Percentiles rank a stretch among this genome's conserved stretches.
phyloP scores from a whole-genome alignment of 345 rosid species.

The Capsella bursapastoris region DNA sequence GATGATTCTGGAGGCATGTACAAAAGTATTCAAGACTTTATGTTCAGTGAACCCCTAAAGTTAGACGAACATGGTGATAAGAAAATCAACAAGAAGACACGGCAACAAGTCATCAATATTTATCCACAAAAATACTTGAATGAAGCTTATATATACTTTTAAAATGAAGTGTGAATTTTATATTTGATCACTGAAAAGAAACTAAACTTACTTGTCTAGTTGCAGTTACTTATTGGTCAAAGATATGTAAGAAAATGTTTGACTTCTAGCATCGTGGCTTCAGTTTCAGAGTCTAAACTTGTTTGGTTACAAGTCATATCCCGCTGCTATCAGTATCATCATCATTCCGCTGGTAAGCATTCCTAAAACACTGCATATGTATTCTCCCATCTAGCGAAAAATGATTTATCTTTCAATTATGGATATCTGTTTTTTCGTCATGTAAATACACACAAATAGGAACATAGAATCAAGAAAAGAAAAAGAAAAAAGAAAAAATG shows the following conservation, averaged over 20 bases:
- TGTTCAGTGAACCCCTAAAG: background rate
- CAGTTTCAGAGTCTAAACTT: background rate
- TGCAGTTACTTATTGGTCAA: background rate
- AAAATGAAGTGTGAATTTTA: background rate
- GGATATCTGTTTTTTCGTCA: constrained; percentile 16
- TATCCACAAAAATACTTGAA: background rate
- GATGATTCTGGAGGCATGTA: background rate
- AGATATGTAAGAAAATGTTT: background rate
- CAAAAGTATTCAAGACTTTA: background rate
- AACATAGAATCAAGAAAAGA: background rate
- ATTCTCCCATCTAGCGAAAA: no score
- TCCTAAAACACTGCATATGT: background rate
- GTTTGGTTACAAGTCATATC: background rate
- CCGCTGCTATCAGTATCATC: background rate
- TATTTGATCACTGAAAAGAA: background rate
- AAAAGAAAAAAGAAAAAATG: background rate
- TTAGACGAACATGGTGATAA: background rate
- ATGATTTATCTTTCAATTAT: background rate
- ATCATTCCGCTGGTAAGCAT: background rate
- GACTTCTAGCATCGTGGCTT: background rate
- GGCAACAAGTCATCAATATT: background rate
- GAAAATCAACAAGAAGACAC: background rate
- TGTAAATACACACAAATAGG: constrained; percentile 25
- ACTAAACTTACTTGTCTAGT: background rate
- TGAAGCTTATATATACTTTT: background rate